A percentile compares a stretch with the other conserved stretches of the same genome.
phyloP scores from a whole-genome alignment of 345 rosid species.

The Psidium friedrichsthalianum region DNA sequence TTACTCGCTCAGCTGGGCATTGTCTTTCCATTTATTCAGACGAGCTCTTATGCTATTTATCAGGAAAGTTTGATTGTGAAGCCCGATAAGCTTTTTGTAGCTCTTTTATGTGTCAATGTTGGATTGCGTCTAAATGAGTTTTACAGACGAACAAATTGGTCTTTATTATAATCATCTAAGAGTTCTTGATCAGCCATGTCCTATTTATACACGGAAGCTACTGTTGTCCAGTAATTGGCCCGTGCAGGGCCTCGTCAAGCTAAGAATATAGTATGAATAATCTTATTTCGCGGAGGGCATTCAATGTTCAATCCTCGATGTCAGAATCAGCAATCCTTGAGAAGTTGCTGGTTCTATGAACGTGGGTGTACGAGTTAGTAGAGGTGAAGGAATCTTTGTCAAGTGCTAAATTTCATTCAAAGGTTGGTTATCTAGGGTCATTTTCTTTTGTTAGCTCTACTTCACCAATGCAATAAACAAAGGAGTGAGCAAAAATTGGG shows the following conservation, averaged over 20 bases:
- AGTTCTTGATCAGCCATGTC: not conserved
- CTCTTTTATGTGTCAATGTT: not conserved
- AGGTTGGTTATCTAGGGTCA: not conserved
- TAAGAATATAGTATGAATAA: not conserved
- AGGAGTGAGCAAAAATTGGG: not conserved
- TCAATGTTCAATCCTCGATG: not conserved
- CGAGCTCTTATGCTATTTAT: not conserved
- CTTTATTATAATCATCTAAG: not conserved
- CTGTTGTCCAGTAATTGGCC: not conserved
- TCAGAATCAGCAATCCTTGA: not conserved
- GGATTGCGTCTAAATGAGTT: not conserved
- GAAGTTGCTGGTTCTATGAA: not conserved
- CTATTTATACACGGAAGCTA: not conserved
- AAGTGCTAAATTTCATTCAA: not conserved
- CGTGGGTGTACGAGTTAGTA: not conserved
- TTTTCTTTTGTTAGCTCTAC: not conserved
- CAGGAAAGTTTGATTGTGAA: not conserved
- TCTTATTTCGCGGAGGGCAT: not conserved
- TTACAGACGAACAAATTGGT: not conserved
- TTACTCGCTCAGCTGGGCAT: not conserved
- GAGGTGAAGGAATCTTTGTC: not conserved
- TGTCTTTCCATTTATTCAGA: not conserved
- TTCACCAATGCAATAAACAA: not conserved
- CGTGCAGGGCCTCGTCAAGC: not conserved
- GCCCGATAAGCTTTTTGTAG: not conserved